Conservation (phyloP, 2,329 filamentous ascomycete species). For the Fusarium tjaetaba region DNA sequence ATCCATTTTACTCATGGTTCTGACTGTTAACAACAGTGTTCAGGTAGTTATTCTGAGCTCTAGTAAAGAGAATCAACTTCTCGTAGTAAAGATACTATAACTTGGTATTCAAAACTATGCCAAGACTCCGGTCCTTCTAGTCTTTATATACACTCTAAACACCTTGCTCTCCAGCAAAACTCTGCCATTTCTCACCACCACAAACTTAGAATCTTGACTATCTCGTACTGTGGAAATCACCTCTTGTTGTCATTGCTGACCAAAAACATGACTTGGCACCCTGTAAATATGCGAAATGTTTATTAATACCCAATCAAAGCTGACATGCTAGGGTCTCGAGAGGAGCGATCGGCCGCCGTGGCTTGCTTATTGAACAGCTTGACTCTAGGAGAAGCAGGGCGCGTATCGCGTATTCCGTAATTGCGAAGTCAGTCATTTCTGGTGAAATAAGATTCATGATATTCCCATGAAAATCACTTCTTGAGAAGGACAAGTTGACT, state of each 20-base stretch:
- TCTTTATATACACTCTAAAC: conserved; percentile 10
- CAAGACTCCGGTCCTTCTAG: neutral
- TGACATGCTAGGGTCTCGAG: neutral
- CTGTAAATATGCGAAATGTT: neutral
- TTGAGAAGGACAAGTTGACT: neutral
- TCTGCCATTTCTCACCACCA: neutral
- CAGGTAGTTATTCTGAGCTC: neutral
- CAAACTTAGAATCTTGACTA: neutral
- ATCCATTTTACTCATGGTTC: conserved; percentile 26
- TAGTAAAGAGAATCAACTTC: neutral
- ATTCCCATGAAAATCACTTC: neutral
- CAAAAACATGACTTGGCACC: neutral
- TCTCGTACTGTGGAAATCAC: neutral
- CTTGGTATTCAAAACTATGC: neutral
- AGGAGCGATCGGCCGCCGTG: neutral
- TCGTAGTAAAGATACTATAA: neutral
- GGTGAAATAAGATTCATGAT: neutral
- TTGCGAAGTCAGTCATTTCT: neutral
- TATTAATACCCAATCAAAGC: conserved; percentile 5
- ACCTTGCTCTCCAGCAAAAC: neutral
- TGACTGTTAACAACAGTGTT: neutral
- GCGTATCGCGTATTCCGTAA: neutral
- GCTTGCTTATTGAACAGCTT: neutral
- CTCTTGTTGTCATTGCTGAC: neutral
- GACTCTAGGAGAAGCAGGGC: neutral